Evolutionary conservation across 1,284 basidiomycete genomes (phyloP).

Genomic region (Sporisorium reilianum): DNA sequence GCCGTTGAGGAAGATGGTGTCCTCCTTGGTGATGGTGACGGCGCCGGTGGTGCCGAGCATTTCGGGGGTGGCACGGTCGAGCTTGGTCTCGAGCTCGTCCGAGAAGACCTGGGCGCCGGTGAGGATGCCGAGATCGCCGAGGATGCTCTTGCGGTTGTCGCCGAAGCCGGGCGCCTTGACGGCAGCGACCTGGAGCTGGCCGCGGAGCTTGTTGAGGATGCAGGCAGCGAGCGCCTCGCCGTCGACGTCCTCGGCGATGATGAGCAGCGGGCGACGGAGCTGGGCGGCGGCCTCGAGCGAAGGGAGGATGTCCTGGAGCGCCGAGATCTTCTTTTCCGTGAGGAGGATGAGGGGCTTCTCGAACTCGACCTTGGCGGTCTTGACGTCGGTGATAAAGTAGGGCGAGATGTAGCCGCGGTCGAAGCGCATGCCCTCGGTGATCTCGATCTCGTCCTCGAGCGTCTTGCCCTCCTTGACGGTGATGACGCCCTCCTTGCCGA

Average conservation of each 20-base stretch:
- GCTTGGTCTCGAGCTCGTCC: constrained; percentile 97
- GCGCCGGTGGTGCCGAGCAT: constrained; percentile 91
- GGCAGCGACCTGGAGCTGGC: constrained; percentile 90
- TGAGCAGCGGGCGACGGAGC: constrained; percentile 88
- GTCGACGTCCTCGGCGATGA: constrained; percentile 97
- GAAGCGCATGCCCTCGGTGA: constrained; percentile 99
- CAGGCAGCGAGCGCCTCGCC: constrained; percentile 97
- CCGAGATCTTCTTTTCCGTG: constrained; percentile 97
- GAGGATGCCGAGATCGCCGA: constrained; percentile 95
- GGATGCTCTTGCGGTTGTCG: constrained; percentile 97
- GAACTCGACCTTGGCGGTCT: constrained; percentile 94
- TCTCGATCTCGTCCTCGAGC: constrained; percentile 97
- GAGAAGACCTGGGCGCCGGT: constrained; percentile 98
- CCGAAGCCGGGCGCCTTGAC: constrained; percentile 98
- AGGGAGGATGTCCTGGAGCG: constrained; percentile 94
- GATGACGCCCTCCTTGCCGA: constrained; percentile 99
- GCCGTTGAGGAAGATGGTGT: constrained; percentile 96
- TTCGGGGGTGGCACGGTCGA: constrained; percentile 89
- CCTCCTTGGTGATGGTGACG: constrained; percentile 97
- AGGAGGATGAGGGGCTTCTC: constrained; percentile 95
- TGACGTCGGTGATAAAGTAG: constrained; percentile 99
- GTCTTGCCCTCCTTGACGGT: constrained; percentile 98
- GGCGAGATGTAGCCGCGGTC: constrained; percentile 98
- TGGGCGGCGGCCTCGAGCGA: constrained; percentile 92
- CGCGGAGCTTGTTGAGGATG: constrained; percentile 98